Conservation (phyloP, 257 asterid genomes). For the Ehretia macrophylla region DNA sequence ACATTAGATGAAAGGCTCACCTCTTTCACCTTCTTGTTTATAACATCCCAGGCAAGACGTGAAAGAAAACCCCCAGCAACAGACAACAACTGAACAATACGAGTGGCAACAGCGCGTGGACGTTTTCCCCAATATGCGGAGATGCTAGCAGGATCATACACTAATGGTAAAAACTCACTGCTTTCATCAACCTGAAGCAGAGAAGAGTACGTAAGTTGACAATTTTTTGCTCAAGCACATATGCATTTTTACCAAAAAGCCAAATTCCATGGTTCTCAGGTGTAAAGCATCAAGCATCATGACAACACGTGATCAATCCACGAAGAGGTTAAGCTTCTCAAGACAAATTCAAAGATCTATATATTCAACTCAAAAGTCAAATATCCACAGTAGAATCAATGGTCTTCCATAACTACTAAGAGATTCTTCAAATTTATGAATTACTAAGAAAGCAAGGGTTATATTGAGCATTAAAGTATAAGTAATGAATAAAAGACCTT, state of each 20-base stretch:
- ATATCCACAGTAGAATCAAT: background rate
- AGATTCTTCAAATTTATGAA: background rate
- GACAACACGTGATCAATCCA: background rate
- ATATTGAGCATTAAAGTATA: background rate
- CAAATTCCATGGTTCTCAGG: too few relatives aligned
- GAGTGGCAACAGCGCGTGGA: slow-evolving; percentile 94
- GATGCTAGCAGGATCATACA: slow-evolving; percentile 80
- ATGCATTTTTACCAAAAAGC: too few relatives aligned
- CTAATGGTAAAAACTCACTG: slow-evolving; percentile 90
- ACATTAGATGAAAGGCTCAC: slow-evolving; percentile 26
- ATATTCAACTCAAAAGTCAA: background rate
- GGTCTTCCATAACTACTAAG: background rate
- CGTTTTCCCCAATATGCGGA: slow-evolving; percentile 96
- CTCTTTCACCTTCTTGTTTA: slow-evolving; percentile 86
- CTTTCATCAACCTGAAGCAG: slow-evolving; percentile 83
- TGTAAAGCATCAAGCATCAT: background rate
- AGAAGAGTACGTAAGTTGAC: slow-evolving; percentile 3
- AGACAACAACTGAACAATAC: slow-evolving; percentile 78
- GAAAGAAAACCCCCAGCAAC: slow-evolving; percentile 99
- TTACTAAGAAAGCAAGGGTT: background rate
- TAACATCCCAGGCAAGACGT: slow-evolving; percentile 68
- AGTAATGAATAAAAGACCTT: background rate
- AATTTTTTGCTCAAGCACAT: background rate
- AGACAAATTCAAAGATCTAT: too few relatives aligned
- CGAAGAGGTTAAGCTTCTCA: background rate